phyloP scores from a whole-genome alignment of 768 basidiomycete species.

The Lactarius vividus region DNA sequence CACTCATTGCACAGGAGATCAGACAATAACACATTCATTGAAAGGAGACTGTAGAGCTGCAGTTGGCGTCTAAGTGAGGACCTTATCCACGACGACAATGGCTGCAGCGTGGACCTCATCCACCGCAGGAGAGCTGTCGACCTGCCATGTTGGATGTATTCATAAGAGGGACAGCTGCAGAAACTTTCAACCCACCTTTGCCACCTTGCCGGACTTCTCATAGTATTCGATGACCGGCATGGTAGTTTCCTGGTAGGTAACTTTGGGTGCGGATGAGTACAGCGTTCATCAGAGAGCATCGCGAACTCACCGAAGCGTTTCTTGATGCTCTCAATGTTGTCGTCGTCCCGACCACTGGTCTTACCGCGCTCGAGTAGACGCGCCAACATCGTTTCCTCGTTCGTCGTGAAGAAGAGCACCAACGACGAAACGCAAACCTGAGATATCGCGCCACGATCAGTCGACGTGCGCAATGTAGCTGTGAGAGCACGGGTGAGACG shows the following conservation, averaged over 20 bases:
- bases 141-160: slow-evolving; percentile 39
- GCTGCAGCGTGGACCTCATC: slow-evolving; percentile 71
- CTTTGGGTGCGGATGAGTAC: slow-evolving; percentile 41
- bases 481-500: slow-evolving; percentile 28
- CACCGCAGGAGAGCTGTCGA: slow-evolving; percentile 64
- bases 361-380: slow-evolving; percentile 88
- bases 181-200: slow-evolving; percentile 53
- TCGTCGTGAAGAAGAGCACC: slow-evolving; percentile 84
- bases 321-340: slow-evolving; percentile 90
- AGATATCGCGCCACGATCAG: not conserved
- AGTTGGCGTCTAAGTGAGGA: slow-evolving; percentile 36
- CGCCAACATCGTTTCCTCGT: slow-evolving; percentile 81
- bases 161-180: not conserved
- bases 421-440: slow-evolving; percentile 79
- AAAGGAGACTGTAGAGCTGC: not conserved
- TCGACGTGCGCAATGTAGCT: not conserved
- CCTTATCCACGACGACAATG: slow-evolving; percentile 48
- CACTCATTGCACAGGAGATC: not conserved
- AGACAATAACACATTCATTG: not conserved
- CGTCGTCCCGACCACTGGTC: slow-evolving; percentile 94
- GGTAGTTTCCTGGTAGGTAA: slow-evolving; percentile 79
- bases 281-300: not conserved
- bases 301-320: slow-evolving; percentile 86
- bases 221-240: slow-evolving; percentile 95
- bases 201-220: slow-evolving; percentile 61